A percentile compares a stretch with the other conserved stretches of the same genome.
phyloP scores from a whole-genome alignment of 768 basidiomycete species.

The Mycena sanguinolenta region DNA sequence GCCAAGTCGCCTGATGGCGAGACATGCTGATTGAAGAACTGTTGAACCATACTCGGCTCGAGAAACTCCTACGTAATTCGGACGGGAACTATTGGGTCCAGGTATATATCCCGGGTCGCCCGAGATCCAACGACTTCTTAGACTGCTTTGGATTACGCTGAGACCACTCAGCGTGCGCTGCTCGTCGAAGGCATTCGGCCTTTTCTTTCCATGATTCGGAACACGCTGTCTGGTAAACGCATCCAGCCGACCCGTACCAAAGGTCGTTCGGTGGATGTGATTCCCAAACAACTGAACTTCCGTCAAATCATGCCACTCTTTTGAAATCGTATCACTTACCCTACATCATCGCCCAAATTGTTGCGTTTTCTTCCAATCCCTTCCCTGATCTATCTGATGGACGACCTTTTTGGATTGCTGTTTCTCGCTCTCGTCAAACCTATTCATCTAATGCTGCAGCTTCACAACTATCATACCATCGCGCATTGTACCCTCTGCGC shows the following conservation, averaged over 20 bases:
- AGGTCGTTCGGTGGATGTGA: too few relatives aligned
- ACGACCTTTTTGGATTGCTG: conserved; percentile 40
- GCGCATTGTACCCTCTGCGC: conserved; percentile 83
- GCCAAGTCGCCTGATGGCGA: too few relatives aligned
- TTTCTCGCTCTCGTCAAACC: too few relatives aligned
- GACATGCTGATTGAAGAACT: conserved; percentile 96
- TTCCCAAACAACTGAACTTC: conserved; percentile 32
- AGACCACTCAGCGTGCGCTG: conserved; percentile 90
- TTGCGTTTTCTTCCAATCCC: conserved; percentile 38
- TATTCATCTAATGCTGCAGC: conserved; percentile 52
- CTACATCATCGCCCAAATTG: conserved; percentile 37
- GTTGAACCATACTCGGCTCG: conserved; percentile 92
- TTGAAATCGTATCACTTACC: conserved; percentile 31
- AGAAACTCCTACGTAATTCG: conserved; percentile 95
- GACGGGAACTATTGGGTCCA: conserved; percentile 97
- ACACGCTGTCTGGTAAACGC: conserved; percentile 99
- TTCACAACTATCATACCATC: conserved; percentile 64
- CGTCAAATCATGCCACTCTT: conserved; percentile 28
- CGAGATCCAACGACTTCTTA: conserved; percentile 49
- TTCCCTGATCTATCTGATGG: conserved; percentile 52
- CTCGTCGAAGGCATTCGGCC: conserved; percentile 98
- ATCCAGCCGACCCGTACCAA: conserved; percentile 92
- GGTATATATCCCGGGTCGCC: conserved; percentile 54
- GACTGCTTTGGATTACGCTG: conserved; percentile 98
- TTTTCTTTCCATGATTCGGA: conserved; percentile 97